Conservation (phyloP, 352 stramenopile genomes). For the Phytophthora tubulina region DNA sequence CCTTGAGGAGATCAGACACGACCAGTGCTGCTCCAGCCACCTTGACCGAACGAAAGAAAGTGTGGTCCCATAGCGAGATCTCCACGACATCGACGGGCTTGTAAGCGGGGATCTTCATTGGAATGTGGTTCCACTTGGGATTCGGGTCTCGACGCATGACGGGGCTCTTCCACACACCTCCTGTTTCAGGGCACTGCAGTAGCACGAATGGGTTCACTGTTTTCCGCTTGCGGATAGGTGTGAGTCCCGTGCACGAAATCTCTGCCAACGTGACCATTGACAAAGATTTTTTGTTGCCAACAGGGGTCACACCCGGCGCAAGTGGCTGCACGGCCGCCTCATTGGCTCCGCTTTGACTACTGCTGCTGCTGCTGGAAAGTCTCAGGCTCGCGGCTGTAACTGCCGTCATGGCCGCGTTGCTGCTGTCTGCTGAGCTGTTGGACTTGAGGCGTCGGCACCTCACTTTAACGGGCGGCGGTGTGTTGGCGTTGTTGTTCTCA, state of each 20-base stretch:
- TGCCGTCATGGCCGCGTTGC: slow-evolving; percentile 29
- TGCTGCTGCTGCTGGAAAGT: slow-evolving; percentile 49
- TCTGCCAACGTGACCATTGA: slow-evolving; percentile 37
- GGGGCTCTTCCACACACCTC: slow-evolving; percentile 56
- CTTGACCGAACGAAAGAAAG: slow-evolving; percentile 68
- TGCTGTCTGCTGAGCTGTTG: slow-evolving; percentile 36
- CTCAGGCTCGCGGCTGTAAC: slow-evolving; percentile 34
- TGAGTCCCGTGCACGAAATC: slow-evolving; percentile 52
- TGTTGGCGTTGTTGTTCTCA: slow-evolving; percentile 30
- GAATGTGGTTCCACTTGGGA: slow-evolving; percentile 54
- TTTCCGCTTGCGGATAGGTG: slow-evolving; percentile 64
- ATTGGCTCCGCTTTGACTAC: slow-evolving; percentile 40
- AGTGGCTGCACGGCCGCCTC: slow-evolving; percentile 38
- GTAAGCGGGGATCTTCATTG: slow-evolving; percentile 50
- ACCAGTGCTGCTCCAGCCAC: slow-evolving; percentile 60
- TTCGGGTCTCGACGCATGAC: slow-evolving; percentile 51
- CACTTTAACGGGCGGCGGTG: slow-evolving; percentile 16
- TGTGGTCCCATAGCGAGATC: slow-evolving; percentile 76
- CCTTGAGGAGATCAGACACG: slow-evolving; percentile 54
- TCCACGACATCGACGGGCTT: slow-evolving; percentile 51
- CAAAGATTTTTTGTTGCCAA: slow-evolving; percentile 15
- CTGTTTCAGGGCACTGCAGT: slow-evolving; percentile 43
- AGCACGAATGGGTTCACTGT: slow-evolving; percentile 67
- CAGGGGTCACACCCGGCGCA: not conserved
- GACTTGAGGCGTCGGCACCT: slow-evolving; percentile 41